Base-by-base conservation (phyloP, 78 protist genomes). In the Thecamonas trahens region DNA sequence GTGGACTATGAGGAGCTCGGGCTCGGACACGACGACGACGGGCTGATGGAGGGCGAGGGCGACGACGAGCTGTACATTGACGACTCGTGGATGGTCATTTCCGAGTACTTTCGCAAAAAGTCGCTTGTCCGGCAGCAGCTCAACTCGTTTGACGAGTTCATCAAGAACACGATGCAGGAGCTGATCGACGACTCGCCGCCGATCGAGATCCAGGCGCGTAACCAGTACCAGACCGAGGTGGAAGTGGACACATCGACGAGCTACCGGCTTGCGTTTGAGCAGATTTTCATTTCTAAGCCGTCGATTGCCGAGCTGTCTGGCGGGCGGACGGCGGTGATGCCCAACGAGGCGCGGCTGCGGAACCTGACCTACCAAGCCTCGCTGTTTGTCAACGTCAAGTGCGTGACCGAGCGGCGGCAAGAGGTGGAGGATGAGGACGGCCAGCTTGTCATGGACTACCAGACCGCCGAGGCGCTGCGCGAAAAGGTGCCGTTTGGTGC, bases 81-180 rank as follows among this genome's bases (percentile, higher is more conserved):
- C n/a, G n/a, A n/a, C n/a, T n/a, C n/a, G n/a, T n/a, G n/a, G n/a
- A n/a, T n/a, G n/a, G n/a, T n/a, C n/a, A n/a, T n/a, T n/a, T n/a
- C n/a, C n/a, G n/a, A n/a, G n/a, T n/a, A n/a, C n/a, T n/a, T n/a
- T n/a, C n/a, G n/a, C n/a, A n/a, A n/a, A n/a, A n/a, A n/a, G n/a
- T n/a, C n/a, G n/a, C n/a, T n/a, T n/a, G 95, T 94, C n/a, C 80
- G 85, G 31, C 99, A 97, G 83, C 99, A 97, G 76, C 88, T 96
- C 28, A 97, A 94, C 72, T 96, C 99, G 17, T 98, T 86, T 75
- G 89, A 98, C 70, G 84, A 87, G 47, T 98, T 98, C 77, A 67
- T 95, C 42, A 28, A 37, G 28, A 35, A 54, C 35, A 76, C 87
- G n/a, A 64, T 97, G 79, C 97, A 82, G 61, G 95, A 91, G n/a